These are phyloP conservation scores for Candida awuae DNA, from an alignment of 805 yeast species.

Conservation along the genomic window DNA sequence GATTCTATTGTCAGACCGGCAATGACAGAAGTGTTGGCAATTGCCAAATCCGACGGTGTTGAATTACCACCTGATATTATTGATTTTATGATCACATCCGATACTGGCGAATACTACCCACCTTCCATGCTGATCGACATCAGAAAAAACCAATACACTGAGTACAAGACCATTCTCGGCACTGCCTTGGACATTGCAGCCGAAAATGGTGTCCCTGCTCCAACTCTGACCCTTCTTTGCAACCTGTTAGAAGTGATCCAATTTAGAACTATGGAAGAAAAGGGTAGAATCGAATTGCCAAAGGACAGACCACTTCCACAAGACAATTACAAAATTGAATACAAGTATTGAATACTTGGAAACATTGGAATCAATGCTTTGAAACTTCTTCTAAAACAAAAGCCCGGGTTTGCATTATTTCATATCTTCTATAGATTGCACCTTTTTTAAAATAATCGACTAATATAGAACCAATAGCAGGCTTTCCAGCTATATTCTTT, in stretches of 20 bases:
- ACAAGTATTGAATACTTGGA: conserved; percentile 1
- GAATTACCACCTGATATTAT: conserved; percentile 28
- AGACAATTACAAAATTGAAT: conserved; percentile 18
- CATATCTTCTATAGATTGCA: too few relatives aligned
- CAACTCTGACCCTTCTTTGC: conserved; percentile 23
- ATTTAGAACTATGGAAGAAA: conserved; percentile 26
- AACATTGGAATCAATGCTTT: neutral
- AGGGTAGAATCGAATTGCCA: conserved; percentile 25
- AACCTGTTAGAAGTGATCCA: conserved; percentile 26
- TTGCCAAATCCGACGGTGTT: conserved; percentile 43
- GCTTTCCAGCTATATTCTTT: too few relatives aligned
- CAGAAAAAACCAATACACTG: conserved; percentile 35
- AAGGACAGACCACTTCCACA: conserved; percentile 24
- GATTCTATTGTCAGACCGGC: conserved; percentile 31
- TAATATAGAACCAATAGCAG: too few relatives aligned
- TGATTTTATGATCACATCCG: conserved; percentile 34
- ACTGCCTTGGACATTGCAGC: conserved; percentile 30
- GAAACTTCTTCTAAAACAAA: too few relatives aligned
- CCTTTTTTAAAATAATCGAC: too few relatives aligned
- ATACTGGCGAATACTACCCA: conserved; percentile 33
- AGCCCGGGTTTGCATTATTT: too few relatives aligned
- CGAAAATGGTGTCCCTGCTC: conserved; percentile 26
- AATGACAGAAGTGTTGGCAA: conserved; percentile 36
- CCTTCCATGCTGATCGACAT: conserved; percentile 45
- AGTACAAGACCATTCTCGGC: conserved; percentile 37